Percentiles rank a stretch among this genome's conserved stretches.
Conservation (phyloP, 2,329 filamentous ascomycete species). For the Curvularia eragrostidis region DNA sequence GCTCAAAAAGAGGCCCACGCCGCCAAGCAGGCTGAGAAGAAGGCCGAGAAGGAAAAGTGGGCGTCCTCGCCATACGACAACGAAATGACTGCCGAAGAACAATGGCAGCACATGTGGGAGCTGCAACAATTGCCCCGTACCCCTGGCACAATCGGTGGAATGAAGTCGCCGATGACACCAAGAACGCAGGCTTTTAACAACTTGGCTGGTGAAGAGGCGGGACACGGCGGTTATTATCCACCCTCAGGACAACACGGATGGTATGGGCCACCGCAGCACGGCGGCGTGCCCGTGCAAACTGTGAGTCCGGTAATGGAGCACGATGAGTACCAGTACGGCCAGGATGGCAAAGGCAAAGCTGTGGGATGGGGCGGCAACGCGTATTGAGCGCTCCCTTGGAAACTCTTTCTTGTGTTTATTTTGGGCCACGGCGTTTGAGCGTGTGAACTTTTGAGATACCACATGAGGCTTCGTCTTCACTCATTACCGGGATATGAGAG, state of each 20-base stretch:
- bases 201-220: constrained; percentile 30
- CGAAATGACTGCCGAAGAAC: constrained; percentile 47
- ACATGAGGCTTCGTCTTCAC: constrained; percentile 17
- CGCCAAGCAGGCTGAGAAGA: constrained; percentile 40
- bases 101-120: constrained; percentile 54
- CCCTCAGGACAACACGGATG: constrained; percentile 17
- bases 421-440: constrained; percentile 27
- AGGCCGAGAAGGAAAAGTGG: constrained; percentile 48
- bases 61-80: constrained; percentile 35
- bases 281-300: constrained; percentile 20
- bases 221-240: constrained; percentile 20
- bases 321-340: constrained; percentile 30
- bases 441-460: constrained; percentile 28
- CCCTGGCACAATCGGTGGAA: constrained; percentile 38
- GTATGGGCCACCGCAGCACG: constrained; percentile 17
- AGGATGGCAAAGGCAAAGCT: constrained; percentile 30
- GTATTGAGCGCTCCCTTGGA: constrained; percentile 9
- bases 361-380: constrained; percentile 15
- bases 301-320: constrained; percentile 30
- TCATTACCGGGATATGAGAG: constrained; percentile 18
- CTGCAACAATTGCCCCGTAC: constrained; percentile 49
- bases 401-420: neutral
- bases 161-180: constrained; percentile 45
- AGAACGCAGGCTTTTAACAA: constrained; percentile 44
- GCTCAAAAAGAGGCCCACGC: constrained; percentile 33